A percentile compares a stretch with the other conserved stretches of the same genome.
Evolutionary conservation across 805 yeast species (phyloP).

Genomic region (Schwanniomyces polymorphus): DNA sequence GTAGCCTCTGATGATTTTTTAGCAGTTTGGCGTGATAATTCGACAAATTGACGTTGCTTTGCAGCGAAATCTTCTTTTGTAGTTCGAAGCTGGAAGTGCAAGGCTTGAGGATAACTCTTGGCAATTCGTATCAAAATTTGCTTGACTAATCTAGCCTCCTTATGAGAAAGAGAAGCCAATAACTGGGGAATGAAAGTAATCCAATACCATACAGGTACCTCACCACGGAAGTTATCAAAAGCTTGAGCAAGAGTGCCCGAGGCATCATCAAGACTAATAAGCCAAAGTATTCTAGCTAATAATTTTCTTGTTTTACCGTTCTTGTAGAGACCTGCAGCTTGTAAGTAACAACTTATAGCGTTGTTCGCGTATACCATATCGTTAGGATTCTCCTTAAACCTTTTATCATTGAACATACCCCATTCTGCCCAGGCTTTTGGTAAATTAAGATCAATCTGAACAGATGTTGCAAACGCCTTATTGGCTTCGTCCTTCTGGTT

Average conservation of each 20-base stretch:
- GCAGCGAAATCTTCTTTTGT: conserved; percentile 92
- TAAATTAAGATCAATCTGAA: conserved; percentile 87
- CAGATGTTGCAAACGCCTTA: conserved; percentile 97
- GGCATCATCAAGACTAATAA: conserved; percentile 85
- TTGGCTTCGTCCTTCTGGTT: conserved; percentile 93
- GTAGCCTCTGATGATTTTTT: neutral
- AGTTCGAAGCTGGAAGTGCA: conserved; percentile 93
- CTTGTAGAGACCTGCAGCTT: conserved; percentile 96
- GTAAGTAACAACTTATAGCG: conserved; percentile 93
- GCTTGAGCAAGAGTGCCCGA: conserved; percentile 80
- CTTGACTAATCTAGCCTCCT: conserved; percentile 86
- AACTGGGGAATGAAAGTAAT: conserved; percentile 95
- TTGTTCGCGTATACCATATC: conserved; percentile 86
- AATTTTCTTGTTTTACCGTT: conserved; percentile 87
- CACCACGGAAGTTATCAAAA: conserved; percentile 90
- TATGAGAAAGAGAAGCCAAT: conserved; percentile 83
- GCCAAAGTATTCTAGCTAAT: conserved; percentile 89
- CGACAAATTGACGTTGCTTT: conserved; percentile 71
- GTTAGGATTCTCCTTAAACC: conserved; percentile 79
- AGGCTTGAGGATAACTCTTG: conserved; percentile 94
- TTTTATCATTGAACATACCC: conserved; percentile 92
- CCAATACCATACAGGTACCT: conserved; percentile 99
- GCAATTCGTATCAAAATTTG: conserved; percentile 89
- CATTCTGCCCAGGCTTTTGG: conserved; percentile 99
- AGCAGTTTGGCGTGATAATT: conserved; percentile 19